phyloP scores from a whole-genome alignment of 2,329 filamentous ascomycete genomes.

The Periconia sp. region DNA sequence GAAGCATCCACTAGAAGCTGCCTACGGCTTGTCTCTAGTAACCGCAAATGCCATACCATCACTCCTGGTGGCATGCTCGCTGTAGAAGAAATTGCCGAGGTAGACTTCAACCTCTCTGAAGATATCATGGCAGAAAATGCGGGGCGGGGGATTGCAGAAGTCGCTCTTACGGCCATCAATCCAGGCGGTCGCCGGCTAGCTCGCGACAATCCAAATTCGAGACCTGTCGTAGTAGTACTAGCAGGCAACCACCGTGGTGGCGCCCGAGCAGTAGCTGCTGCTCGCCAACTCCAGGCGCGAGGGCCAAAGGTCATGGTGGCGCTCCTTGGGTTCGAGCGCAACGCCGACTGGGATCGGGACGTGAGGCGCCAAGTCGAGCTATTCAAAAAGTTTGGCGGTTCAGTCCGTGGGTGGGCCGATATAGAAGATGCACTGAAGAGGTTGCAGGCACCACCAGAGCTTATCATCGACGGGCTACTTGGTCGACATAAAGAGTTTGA shows the following conservation, averaged over 20 bases:
- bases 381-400: slow-evolving; percentile 82
- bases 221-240: slow-evolving; percentile 74
- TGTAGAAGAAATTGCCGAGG: slow-evolving; percentile 87
- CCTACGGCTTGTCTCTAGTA: slow-evolving; percentile 61
- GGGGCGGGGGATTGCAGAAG: slow-evolving; percentile 85
- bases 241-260: slow-evolving; percentile 95
- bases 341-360: slow-evolving; percentile 79
- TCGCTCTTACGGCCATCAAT: slow-evolving; percentile 72
- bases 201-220: slow-evolving; percentile 52
- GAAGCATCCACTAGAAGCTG: slow-evolving; percentile 35
- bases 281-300: slow-evolving; percentile 84
- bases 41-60: slow-evolving; percentile 63
- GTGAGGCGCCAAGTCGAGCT: slow-evolving; percentile 82
- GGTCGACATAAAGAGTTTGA: slow-evolving; percentile 89
- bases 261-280: slow-evolving; percentile 81
- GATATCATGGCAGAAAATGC: slow-evolving; percentile 93
- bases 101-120: slow-evolving; percentile 84
- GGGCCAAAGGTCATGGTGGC: slow-evolving; percentile 82
- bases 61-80: slow-evolving; percentile 85
- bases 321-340: slow-evolving; percentile 82
- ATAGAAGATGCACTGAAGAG: slow-evolving; percentile 60
- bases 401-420: slow-evolving; percentile 68
- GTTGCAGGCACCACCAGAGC: slow-evolving; percentile 69
- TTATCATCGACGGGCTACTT: slow-evolving; percentile 88
- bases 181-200: slow-evolving; percentile 63